Conservation (phyloP, 2,329 filamentous ascomycete species). For the Neoascochyta sp. region DNA sequence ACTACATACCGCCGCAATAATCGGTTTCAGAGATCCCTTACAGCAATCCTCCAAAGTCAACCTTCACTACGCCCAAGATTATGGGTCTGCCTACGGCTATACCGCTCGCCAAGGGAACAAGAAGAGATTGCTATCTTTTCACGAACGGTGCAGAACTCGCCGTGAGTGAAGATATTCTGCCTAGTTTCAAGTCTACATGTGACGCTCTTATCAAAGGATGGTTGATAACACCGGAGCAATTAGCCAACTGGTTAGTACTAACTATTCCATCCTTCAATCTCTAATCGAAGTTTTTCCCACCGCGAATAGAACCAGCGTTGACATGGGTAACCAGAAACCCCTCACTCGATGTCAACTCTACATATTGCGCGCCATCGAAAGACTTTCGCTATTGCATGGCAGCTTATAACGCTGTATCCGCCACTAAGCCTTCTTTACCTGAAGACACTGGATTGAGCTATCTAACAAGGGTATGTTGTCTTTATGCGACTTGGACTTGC, state of each 20-base stretch:
- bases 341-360: slow-evolving; percentile 5
- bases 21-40: slow-evolving; percentile 2
- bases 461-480: slow-evolving; percentile 7
- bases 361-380: slow-evolving; percentile 6
- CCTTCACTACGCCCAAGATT: slow-evolving; percentile 2
- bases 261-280: slow-evolving; percentile 4
- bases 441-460: slow-evolving; percentile 4
- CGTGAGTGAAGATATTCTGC: slow-evolving; percentile 1
- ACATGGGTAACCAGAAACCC: slow-evolving; percentile 5
- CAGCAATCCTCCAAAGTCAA: slow-evolving; percentile 2
- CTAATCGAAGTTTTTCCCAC: slow-evolving; percentile 4
- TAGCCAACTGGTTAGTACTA: slow-evolving; percentile 6
- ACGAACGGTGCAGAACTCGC: slow-evolving; percentile 1
- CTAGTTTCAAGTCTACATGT: slow-evolving; percentile 1
- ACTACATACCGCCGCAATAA: slow-evolving; percentile 4
- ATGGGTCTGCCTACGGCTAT: slow-evolving; percentile 1
- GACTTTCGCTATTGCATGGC: slow-evolving; percentile 9
- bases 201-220: slow-evolving; percentile 5
- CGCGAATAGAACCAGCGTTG: slow-evolving; percentile 6
- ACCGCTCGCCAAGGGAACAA: slow-evolving; percentile 1
- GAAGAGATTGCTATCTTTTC: slow-evolving; percentile 1
- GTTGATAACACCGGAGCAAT: slow-evolving; percentile 5
- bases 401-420: slow-evolving; percentile 4
- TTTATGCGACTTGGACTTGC: slow-evolving; percentile 6
- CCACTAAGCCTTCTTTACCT: slow-evolving; percentile 3